A percentile compares a stretch with the other conserved stretches of the same genome.
Evolutionary conservation across 345 rosid species (phyloP).

Genomic region (Boechera divaricarpa): DNA sequence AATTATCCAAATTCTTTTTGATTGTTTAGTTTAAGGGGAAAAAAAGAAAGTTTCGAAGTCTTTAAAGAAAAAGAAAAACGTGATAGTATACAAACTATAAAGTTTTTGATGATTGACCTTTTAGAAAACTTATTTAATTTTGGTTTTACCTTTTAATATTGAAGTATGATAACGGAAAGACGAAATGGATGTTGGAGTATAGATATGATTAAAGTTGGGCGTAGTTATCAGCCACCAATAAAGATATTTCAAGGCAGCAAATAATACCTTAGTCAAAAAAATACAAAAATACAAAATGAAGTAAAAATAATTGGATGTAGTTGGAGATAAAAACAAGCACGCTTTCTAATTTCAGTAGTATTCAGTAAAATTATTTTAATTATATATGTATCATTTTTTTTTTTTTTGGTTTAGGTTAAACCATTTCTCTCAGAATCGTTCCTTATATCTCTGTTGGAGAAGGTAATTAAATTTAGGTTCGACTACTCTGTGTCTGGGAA

Average conservation of each 20-base stretch:
- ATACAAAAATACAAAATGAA: neutral
- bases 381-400: too few species aligned
- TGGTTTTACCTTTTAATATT: neutral
- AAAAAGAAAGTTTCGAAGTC: too few species aligned
- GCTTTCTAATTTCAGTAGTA: too few species aligned
- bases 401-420: neutral
- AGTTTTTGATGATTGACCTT: conserved; percentile 3
- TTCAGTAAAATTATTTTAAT: too few species aligned
- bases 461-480: conserved; percentile 7
- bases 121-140: neutral
- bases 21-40: too few species aligned
- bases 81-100: too few species aligned
- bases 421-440: conserved; percentile 2
- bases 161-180: conserved; percentile 39
- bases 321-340: conserved; percentile 26
- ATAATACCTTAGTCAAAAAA: neutral
- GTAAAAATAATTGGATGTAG: conserved; percentile 27
- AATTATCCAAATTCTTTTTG: too few species aligned
- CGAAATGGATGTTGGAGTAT: conserved; percentile 40
- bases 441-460: conserved; percentile 15
- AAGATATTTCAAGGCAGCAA: conserved; percentile 17
- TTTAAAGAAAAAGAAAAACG: too few species aligned
- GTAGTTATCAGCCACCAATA: conserved; percentile 48
- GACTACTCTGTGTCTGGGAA: conserved; percentile 10
- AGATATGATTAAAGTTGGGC: conserved; percentile 39